A percentile compares a stretch with the other conserved stretches of the same genome.
Evolutionary conservation across 805 yeast genomes (phyloP).

Genomic region (Cyberlindnera maritima): DNA sequence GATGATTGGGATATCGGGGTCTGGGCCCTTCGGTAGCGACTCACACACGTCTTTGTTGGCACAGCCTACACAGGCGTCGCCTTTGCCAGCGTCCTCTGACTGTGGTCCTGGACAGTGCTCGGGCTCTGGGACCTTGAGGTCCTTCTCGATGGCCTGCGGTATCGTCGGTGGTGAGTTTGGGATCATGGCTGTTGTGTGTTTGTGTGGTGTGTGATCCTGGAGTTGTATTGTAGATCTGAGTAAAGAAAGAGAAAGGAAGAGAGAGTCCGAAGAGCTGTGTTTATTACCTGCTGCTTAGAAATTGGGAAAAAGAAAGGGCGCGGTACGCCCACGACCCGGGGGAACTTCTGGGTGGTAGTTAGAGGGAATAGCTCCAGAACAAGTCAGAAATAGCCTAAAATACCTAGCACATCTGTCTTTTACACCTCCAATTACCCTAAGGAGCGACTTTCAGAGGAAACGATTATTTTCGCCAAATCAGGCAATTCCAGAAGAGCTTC

Average conservation of each 20-base stretch:
- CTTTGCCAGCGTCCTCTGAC: conserved; percentile 88
- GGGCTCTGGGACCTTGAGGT: conserved; percentile 72
- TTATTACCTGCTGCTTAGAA: neutral
- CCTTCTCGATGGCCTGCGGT: conserved; percentile 19
- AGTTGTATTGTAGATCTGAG: too few species aligned
- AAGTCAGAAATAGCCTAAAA: neutral
- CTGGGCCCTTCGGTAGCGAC: conserved; percentile 89
- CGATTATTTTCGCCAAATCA: conserved; percentile 9
- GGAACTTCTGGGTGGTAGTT: too few species aligned
- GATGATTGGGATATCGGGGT: conserved; percentile 83
- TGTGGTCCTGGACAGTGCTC: conserved; percentile 99
- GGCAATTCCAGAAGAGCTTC: conserved; percentile 8
- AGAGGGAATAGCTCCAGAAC: too few species aligned
- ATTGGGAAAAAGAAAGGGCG: neutral
- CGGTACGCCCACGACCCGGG: too few species aligned
- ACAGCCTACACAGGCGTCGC: conserved; percentile 93
- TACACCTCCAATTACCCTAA: too few species aligned
- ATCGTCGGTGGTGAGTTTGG: conserved; percentile 18
- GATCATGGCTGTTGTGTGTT: conserved; percentile 10
- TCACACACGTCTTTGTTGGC: conserved; percentile 91
- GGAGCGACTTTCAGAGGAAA: neutral
- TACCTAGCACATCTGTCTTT: neutral
- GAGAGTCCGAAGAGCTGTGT: neutral
- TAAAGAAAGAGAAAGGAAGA: neutral
- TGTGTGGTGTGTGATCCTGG: neutral